Base-by-base conservation (phyloP, 2,329 filamentous ascomycete genomes). In the Thermoascus crustaceus region DNA sequence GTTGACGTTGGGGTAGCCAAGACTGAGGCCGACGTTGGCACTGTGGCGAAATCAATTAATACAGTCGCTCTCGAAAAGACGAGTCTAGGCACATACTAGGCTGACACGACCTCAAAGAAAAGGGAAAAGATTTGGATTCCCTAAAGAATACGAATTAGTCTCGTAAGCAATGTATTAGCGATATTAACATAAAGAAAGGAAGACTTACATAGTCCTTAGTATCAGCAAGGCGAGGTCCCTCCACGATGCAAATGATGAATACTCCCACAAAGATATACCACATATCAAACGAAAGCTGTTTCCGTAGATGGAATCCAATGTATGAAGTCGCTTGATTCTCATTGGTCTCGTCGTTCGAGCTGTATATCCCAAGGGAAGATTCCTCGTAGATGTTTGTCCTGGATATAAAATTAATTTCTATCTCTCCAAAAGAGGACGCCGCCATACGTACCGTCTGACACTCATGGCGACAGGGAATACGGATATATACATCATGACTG, bases 401-500 rank as follows among this genome's bases (percentile, higher is more conserved):
- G 1, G 69, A 70, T 1, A 76, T 52, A 3, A 68, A 60, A n/a
- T n/a, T n/a, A n/a, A n/a, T n/a, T n/a, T n/a, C n/a, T n/a, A n/a
- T n/a, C n/a, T n/a, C n/a, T n/a, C n/a, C n/a, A n/a, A n/a, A n/a
- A n/a, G n/a, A n/a, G n/a, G n/a, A n/a, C n/a, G n/a, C n/a, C n/a
- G n/a, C n/a, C n/a, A n/a, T n/a, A n/a, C n/a, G n/a, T n/a, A n/a
- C n/a, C 34, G 67, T 34, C 89, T 84, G 43, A 95, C 82, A 5
- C 83, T 89, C 49, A 96, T 94, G 52, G 89, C 89, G 47, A 95
- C 93, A 3, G 89, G 89, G 46, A 93, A 93, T 38, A 94, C 82
- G 33, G 87, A 93, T 45, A 96, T 94, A 61, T 96, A 96, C 89
- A 96, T 96, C 89, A 96, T 96, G 55, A 95, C 80, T 0, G 78